phyloP scores from a whole-genome alignment of 345 rosid genomes.

The Camelina sativa region DNA sequence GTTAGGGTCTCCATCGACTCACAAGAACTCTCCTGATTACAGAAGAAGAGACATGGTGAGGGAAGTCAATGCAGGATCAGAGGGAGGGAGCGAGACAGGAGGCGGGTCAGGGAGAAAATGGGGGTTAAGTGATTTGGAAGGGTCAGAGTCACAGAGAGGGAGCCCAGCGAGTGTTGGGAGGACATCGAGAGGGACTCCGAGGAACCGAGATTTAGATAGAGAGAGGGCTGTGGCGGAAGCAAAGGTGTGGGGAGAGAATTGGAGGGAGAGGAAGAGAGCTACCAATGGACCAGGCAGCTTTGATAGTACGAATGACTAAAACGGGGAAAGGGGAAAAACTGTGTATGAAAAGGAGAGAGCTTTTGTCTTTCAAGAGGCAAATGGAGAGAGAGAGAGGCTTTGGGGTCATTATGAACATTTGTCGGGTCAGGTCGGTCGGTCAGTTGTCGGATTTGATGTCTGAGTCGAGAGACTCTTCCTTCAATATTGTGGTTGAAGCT shows the following conservation, averaged over 20 bases:
- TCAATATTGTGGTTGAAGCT: conserved; percentile 39
- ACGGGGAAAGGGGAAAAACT: conserved; percentile 40
- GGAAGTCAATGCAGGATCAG: conserved; percentile 60
- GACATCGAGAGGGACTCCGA: conserved; percentile 70
- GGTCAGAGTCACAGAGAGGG: conserved; percentile 68
- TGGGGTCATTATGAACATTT: conserved; percentile 32
- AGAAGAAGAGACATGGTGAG: conserved; percentile 67
- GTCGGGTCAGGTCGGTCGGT: conserved; percentile 36
- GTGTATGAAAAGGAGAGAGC: conserved; percentile 12
- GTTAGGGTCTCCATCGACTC: conserved; percentile 72
- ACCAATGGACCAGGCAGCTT: conserved; percentile 62
- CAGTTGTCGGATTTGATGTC: conserved; percentile 43
- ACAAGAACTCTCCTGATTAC: conserved; percentile 86
- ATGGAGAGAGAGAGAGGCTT: conserved; percentile 23
- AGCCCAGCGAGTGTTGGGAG: conserved; percentile 72
- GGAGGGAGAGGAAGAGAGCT: conserved; percentile 87
- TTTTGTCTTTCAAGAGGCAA: conserved; percentile 26
- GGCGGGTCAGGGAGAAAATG: conserved; percentile 87
- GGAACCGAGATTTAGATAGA: conserved; percentile 87
- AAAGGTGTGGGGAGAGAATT: conserved; percentile 98
- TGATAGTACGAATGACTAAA: conserved; percentile 73
- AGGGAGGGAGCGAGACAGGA: conserved; percentile 65
- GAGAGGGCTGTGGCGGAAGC: conserved; percentile 98
- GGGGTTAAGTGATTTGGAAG: conserved; percentile 67
- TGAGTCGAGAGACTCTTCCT: conserved; percentile 42